Evolutionary conservation across 1,284 basidiomycete species (phyloP).

Genomic region (Bjerkandera adusta): DNA sequence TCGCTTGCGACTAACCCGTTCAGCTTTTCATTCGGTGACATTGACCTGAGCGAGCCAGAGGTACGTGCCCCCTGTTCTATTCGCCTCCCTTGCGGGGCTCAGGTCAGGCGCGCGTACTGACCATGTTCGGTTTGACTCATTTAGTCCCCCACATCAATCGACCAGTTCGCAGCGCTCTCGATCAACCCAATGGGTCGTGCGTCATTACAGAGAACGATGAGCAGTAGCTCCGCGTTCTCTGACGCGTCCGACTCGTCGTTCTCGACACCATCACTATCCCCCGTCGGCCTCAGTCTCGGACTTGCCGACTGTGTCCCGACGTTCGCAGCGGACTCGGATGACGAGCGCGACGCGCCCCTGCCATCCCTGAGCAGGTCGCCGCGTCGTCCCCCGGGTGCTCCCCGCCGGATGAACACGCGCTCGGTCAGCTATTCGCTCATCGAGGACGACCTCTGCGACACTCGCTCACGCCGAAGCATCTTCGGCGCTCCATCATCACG

Average conservation of each 20-base stretch:
- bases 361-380: no score
- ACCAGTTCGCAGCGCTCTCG: slow-evolving; percentile 13
- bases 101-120: background rate
- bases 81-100: background rate
- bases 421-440: slow-evolving; percentile 82
- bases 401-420: no score
- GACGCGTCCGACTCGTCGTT: slow-evolving; percentile 41
- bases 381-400: no score
- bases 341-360: slow-evolving; percentile 18
- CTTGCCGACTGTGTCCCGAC: slow-evolving; percentile 27
- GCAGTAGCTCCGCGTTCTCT: slow-evolving; percentile 44
- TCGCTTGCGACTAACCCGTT: slow-evolving; percentile 1
- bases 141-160: slow-evolving; percentile 6
- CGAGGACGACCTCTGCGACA: slow-evolving; percentile 91
- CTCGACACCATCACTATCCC: slow-evolving; percentile 40
- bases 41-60: slow-evolving; percentile 9
- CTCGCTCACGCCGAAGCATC: slow-evolving; percentile 67
- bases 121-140: background rate
- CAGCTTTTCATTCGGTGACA: background rate
- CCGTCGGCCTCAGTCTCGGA: slow-evolving; percentile 27
- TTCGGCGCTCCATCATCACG: background rate
- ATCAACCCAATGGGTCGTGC: slow-evolving; percentile 13
- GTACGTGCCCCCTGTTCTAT: slow-evolving; percentile 2
- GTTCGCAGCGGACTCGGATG: slow-evolving; percentile 16
- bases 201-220: slow-evolving; percentile 48